phyloP scores from a whole-genome alignment of 2,329 filamentous ascomycete genomes.

The Dactylellina sp. region DNA sequence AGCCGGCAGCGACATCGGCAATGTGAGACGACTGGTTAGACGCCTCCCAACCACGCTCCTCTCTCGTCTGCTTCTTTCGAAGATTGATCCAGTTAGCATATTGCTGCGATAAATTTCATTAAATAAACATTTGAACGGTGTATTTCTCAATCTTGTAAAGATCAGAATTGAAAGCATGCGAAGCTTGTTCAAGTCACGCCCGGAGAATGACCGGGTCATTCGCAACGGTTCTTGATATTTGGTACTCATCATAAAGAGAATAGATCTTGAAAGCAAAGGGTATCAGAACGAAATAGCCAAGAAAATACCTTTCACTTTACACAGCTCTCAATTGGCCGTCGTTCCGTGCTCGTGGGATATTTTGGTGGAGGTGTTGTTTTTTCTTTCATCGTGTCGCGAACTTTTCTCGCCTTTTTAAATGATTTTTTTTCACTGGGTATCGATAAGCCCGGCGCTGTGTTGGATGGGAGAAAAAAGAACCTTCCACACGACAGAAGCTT shows the following conservation, averaged over 20 bases:
- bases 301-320: conserved; percentile 11
- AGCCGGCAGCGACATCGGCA: conserved; percentile 30
- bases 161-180: conserved; percentile 64
- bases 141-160: not conserved
- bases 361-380: conserved; percentile 5
- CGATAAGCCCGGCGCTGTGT: conserved; percentile 38
- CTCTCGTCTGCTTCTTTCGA: not conserved
- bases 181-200: conserved; percentile 61
- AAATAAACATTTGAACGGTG: not conserved
- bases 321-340: conserved; percentile 14
- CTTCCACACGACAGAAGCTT: conserved; percentile 28
- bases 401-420: conserved; percentile 20
- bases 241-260: conserved; percentile 64
- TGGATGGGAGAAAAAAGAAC: conserved; percentile 17
- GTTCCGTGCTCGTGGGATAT: not conserved
- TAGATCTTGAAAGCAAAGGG: not conserved
- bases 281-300: not conserved
- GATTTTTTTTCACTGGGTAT: conserved; percentile 1
- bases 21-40: not conserved
- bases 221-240: conserved; percentile 75
- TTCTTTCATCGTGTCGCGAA: conserved; percentile 20
- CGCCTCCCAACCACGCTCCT: conserved; percentile 10
- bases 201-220: conserved; percentile 67
- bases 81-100: not conserved
- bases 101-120: not conserved